A percentile compares a stretch with the other conserved stretches of the same genome.
Evolutionary conservation across 352 stramenopile species (phyloP).

Genomic region (Pythium sukuiense): DNA sequence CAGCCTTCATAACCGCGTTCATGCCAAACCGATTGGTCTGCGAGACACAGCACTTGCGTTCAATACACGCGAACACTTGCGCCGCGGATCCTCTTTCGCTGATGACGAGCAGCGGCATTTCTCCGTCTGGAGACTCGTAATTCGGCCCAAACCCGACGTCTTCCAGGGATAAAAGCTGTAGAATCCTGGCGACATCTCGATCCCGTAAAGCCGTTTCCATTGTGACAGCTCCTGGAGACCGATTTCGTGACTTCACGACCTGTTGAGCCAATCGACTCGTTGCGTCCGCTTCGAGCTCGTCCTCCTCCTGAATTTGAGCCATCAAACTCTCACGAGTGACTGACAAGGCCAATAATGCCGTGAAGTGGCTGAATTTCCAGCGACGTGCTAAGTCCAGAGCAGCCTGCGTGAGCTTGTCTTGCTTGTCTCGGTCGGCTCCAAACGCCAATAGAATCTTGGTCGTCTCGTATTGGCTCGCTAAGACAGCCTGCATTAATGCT

Average conservation of each 20-base stretch:
- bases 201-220: conserved; percentile 43
- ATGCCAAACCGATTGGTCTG: conserved; percentile 50
- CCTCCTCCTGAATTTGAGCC: conserved; percentile 41
- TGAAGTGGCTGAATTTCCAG: conserved; percentile 31
- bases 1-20: conserved; percentile 47
- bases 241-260: conserved; percentile 12
- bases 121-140: conserved; percentile 43
- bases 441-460: conserved; percentile 45
- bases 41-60: conserved; percentile 38
- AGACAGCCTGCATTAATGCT: conserved; percentile 49
- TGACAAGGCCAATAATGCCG: conserved; percentile 33
- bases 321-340: conserved; percentile 28
- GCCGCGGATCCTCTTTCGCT: conserved; percentile 10
- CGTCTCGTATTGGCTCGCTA: conserved; percentile 40
- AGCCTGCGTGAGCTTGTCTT: conserved; percentile 30
- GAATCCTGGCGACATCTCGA: conserved; percentile 33
- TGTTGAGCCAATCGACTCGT: conserved; percentile 14
- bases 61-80: conserved; percentile 43
- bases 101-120: conserved; percentile 42
- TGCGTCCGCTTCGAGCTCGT: conserved; percentile 33
- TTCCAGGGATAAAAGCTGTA: conserved; percentile 37
- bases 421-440: conserved; percentile 29
- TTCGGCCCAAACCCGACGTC: conserved; percentile 42
- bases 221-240: conserved; percentile 19
- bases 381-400: conserved; percentile 41